Percentiles rank a stretch among this genome's conserved stretches.
Conservation (phyloP, 2,329 filamentous ascomycete genomes). For the Ophiosphaerella korrae region DNA sequence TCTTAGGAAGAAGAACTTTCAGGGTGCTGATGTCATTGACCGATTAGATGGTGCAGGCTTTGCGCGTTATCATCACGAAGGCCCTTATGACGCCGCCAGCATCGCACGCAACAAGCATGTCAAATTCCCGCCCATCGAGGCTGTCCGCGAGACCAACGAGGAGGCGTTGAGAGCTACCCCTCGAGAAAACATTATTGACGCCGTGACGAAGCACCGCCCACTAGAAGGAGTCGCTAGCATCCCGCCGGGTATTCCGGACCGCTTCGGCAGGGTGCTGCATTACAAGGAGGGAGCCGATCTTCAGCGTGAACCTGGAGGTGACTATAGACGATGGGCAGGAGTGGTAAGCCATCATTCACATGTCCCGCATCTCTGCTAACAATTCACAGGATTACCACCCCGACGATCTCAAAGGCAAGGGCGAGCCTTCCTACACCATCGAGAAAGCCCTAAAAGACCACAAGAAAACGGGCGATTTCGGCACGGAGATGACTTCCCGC, state of each 20-base stretch:
- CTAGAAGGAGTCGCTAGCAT: constrained; percentile 79
- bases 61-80: constrained; percentile 81
- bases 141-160: constrained; percentile 72
- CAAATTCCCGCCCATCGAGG: constrained; percentile 73
- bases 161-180: constrained; percentile 84
- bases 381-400: constrained; percentile 64
- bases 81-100: constrained; percentile 85
- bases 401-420: constrained; percentile 81
- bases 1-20: constrained; percentile 68
- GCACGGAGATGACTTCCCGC: constrained; percentile 53
- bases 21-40: constrained; percentile 79
- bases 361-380: constrained; percentile 10
- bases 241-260: constrained; percentile 73
- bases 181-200: constrained; percentile 74
- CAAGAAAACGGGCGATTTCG: constrained; percentile 50
- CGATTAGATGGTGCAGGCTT: constrained; percentile 70
- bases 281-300: constrained; percentile 89
- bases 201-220: constrained; percentile 73
- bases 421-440: constrained; percentile 74
- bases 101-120: constrained; percentile 72
- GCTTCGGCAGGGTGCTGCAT: constrained; percentile 70
- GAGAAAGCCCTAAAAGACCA: constrained; percentile 70
- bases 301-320: constrained; percentile 79
- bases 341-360: constrained; percentile 63
- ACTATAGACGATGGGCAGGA: constrained; percentile 77